A percentile compares a stretch with the other conserved stretches of the same genome.
phyloP scores from a whole-genome alignment of 176 grass and related monocot genomes.

The Juncus effusus region DNA sequence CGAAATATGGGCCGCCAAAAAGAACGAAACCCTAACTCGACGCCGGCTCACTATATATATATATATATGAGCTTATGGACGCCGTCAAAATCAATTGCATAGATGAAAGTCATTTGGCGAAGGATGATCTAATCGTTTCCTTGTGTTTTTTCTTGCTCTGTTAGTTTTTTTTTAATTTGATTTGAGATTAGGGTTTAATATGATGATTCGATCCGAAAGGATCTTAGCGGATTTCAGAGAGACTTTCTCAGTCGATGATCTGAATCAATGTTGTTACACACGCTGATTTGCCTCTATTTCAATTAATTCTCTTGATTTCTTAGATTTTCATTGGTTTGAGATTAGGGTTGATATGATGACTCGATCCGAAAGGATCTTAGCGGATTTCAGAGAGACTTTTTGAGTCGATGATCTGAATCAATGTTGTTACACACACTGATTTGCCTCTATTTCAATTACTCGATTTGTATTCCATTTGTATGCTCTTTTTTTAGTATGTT shows the following conservation, averaged over 20 bases:
- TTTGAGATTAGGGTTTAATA: neutral
- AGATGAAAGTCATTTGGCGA: neutral
- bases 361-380: slow-evolving; percentile 38
- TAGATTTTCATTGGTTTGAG: too few species aligned
- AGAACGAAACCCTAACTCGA: slow-evolving; percentile 32
- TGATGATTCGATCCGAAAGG: slow-evolving; percentile 36
- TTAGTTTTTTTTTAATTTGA: neutral
- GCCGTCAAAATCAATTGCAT: neutral
- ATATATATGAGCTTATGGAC: neutral
- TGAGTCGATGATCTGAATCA: slow-evolving; percentile 35
- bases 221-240: slow-evolving; percentile 56
- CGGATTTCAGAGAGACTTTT: slow-evolving; percentile 41
- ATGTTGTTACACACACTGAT: slow-evolving; percentile 48
- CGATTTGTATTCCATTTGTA: too few species aligned
- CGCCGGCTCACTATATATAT: neutral
- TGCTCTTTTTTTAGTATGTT: too few species aligned
- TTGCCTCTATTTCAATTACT: too few species aligned
- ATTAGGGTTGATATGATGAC: slow-evolving; percentile 29
- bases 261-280: slow-evolving; percentile 43
- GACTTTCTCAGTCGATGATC: slow-evolving; percentile 29
- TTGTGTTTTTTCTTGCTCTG: neutral
- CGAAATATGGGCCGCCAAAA: neutral
- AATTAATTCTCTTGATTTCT: neutral
- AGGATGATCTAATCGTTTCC: neutral
- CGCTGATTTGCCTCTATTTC: slow-evolving; percentile 21